A percentile compares a stretch with the other conserved stretches of the same genome.
These are phyloP conservation scores for Botryosphaeria dothidea DNA, from an alignment of 2,329 filamentous ascomycete genomes.

Conservation along the genomic window DNA sequence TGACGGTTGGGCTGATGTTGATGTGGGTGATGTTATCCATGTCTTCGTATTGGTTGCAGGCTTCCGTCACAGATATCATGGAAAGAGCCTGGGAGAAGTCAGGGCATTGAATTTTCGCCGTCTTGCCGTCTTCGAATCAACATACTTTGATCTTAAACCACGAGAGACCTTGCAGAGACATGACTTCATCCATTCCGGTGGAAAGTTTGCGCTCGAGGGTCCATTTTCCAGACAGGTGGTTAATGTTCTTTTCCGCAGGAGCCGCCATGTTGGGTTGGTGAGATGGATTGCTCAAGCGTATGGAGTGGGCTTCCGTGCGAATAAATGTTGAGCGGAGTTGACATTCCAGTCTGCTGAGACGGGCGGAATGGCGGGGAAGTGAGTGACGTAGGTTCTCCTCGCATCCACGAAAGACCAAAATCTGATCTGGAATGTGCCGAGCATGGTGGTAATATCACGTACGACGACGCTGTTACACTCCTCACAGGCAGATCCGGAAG, in stretches of 20 bases:
- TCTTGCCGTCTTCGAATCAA: no score
- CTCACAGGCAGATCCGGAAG: no score
- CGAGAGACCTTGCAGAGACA: neutral
- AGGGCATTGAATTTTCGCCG: neutral
- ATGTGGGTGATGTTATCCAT: neutral
- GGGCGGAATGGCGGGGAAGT: no score
- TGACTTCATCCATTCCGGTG: neutral
- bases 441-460: no score
- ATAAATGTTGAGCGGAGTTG: no score
- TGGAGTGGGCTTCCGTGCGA: neutral
- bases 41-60: neutral
- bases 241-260: neutral
- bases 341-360: no score
- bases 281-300: neutral
- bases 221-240: neutral
- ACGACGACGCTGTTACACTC: no score
- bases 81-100: neutral
- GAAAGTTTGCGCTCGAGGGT: neutral
- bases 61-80: neutral
- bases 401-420: no score
- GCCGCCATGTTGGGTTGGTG: neutral
- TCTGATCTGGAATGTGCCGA: no score
- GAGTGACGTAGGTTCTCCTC: no score
- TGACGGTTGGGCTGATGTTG: neutral
- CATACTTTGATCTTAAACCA: constrained; percentile 1